Evolutionary conservation across 148 eudicot species (phyloP).

Genomic region (Rhododendron mucronatum): DNA sequence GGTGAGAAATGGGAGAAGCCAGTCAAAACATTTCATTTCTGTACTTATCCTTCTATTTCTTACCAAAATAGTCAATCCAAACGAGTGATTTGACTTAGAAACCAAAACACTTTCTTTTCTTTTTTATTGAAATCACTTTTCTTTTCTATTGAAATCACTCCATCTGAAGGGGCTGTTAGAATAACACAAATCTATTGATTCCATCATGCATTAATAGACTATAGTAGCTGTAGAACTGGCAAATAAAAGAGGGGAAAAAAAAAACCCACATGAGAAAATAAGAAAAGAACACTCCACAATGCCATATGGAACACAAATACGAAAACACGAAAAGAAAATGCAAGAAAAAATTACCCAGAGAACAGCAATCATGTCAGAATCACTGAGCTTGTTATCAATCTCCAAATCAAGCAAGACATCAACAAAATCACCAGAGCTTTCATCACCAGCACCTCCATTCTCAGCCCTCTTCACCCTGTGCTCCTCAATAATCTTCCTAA

Average conservation of each 20-base stretch:
- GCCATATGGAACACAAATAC: background rate
- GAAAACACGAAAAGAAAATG: background rate
- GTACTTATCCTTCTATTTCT: too few species aligned
- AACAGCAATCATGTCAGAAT: conserved; percentile 86
- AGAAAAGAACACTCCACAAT: background rate
- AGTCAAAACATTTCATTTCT: too few species aligned
- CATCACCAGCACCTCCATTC: conserved; percentile 6
- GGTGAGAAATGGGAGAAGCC: too few species aligned
- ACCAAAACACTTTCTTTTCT: too few species aligned
- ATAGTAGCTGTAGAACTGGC: too few species aligned
- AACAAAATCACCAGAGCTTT: conserved; percentile 64
- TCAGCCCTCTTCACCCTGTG: conserved; percentile 36
- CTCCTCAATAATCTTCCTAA: conserved; percentile 54
- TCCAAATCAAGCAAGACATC: conserved; percentile 83
- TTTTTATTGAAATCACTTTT: too few species aligned
- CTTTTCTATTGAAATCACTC: too few species aligned
- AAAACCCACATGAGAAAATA: background rate
- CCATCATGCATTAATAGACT: background rate
- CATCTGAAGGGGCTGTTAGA: background rate
- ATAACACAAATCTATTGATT: background rate
- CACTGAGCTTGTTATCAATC: conserved; percentile 46
- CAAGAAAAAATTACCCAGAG: conserved; percentile 60
- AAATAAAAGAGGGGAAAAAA: background rate
- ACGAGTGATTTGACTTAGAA: too few species aligned
- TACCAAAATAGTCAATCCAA: too few species aligned